Base-by-base conservation (phyloP, 805 yeast genomes). In the Schwanniomyces occidentalis region DNA sequence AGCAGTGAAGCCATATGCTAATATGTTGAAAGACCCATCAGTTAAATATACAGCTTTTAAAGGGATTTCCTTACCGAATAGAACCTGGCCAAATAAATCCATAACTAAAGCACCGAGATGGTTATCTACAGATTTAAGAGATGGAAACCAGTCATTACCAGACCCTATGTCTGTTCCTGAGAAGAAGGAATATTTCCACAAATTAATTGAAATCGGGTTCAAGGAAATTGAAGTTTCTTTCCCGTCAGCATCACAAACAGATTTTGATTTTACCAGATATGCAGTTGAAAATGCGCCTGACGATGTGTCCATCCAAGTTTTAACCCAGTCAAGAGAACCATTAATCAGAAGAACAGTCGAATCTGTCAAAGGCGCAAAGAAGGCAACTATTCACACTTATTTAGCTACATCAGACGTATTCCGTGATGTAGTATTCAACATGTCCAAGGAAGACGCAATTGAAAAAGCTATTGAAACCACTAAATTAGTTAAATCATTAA, bases 211-310 rank as follows among this genome's bases (percentile, higher is more conserved):
- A 38, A 67, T 83, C 38, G 91, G 91, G 2, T 82, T 83, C 65
- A 83, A 83, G 54, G 91, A 83, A 63, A 83, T 83, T 49, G 91
- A 83, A 60, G 91, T 83, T 30, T 69, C 87, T 3, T 83, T 83
- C 64, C 91, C 91, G 7, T 80, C 87, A 18, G 90, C 90, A 3
- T 82, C 89, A 4, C 90, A 83, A 55, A 81, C 87, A 5, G 91
- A 83, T 63, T 83, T 83, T 52, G 91, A 83, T 60, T 83, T 83
- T 68, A 83, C 91, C 15, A 69, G 89, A 40, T 83, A 77, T 49
- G 90, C 89, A 5, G 88, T 83, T 27, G 86, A 81, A 56, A 76
- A 78, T 49, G 85, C 87, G 18, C 91, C 91, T 8, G 83, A 73
- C 13, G 91, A 82, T 52, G 90, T 83, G 14, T 58, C 73, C 25